These are phyloP conservation scores for Malus hybrid DNA, from an alignment of 331 rosid genomes.

Conservation along the genomic window DNA sequence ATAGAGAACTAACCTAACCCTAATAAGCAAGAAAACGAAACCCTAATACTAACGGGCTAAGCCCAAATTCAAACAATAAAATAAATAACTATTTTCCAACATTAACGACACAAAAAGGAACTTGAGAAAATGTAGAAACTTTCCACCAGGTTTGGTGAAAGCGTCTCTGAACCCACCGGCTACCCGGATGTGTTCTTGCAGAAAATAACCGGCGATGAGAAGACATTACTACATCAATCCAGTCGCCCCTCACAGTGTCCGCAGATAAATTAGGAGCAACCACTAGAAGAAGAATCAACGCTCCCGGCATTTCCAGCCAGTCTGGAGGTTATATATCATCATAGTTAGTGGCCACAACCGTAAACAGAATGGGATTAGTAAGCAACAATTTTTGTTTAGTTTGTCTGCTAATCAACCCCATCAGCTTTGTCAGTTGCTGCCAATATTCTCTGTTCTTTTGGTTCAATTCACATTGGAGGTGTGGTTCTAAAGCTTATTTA, in stretches of 20 bases:
- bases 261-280: constrained; percentile 67
- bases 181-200: constrained; percentile 92
- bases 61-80: too few species aligned
- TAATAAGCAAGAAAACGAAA: too few species aligned
- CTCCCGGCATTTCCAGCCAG: constrained; percentile 80
- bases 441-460: too few species aligned
- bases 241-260: constrained; percentile 30
- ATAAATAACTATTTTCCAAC: too few species aligned
- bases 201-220: constrained; percentile 60
- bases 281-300: constrained; percentile 60
- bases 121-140: constrained; percentile 5
- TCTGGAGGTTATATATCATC: constrained; percentile 34
- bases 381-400: neutral
- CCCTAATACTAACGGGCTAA: too few species aligned
- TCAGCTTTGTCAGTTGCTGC: too few species aligned
- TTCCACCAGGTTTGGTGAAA: constrained; percentile 65
- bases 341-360: constrained; percentile 1
- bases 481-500: too few species aligned
- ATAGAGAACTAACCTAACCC: too few species aligned
- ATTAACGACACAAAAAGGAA: neutral
- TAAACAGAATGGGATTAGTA: neutral
- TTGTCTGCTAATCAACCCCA: too few species aligned
- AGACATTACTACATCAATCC: constrained; percentile 62
- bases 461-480: too few species aligned
- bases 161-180: constrained; percentile 90